Evolutionary conservation across 2,329 filamentous ascomycete species (phyloP).

Genomic region (Tolypocladium album): DNA sequence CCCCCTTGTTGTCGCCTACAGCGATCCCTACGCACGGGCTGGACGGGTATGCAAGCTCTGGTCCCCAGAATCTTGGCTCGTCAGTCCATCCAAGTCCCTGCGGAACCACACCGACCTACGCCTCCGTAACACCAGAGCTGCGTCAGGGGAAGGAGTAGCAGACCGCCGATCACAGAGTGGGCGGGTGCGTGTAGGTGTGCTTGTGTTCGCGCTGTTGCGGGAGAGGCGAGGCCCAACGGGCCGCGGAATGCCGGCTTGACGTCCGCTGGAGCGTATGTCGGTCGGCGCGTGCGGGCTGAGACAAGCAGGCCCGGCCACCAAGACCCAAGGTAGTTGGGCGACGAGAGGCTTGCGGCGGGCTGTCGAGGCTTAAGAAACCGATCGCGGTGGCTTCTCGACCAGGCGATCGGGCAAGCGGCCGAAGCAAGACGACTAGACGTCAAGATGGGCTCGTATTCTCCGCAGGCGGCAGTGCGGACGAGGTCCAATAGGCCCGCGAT

Average conservation of each 20-base stretch:
- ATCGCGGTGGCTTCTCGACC: slow-evolving; percentile 13
- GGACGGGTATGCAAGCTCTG: slow-evolving; percentile 22
- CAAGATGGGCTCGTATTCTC: slow-evolving; percentile 21
- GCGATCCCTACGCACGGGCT: slow-evolving; percentile 10
- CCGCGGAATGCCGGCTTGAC: background rate
- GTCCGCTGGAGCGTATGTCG: background rate
- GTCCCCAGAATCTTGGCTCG: slow-evolving; percentile 13
- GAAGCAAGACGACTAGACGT: slow-evolving; percentile 13
- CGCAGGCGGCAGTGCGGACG: slow-evolving; percentile 6
- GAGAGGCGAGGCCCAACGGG: background rate
- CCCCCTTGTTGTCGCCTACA: slow-evolving; percentile 3
- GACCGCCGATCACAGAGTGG: slow-evolving; percentile 16
- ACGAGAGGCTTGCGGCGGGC: background rate
- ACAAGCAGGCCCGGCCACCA: slow-evolving; percentile 1
- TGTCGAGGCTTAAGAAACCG: slow-evolving; percentile 7
- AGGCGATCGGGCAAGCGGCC: slow-evolving; percentile 13
- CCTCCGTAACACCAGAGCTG: slow-evolving; percentile 17
- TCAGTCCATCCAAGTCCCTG: slow-evolving; percentile 17
- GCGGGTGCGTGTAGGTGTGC: slow-evolving; percentile 15
- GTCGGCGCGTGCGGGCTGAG: slow-evolving; percentile 4
- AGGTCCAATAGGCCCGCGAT: slow-evolving; percentile 14
- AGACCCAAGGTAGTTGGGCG: background rate
- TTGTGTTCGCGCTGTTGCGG: slow-evolving; percentile 7
- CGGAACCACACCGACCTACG: slow-evolving; percentile 21
- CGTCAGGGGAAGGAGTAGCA: slow-evolving; percentile 5